Evolutionary conservation across 2,329 filamentous ascomycete species (phyloP).

Genomic region (Aspergillus awamori): DNA sequence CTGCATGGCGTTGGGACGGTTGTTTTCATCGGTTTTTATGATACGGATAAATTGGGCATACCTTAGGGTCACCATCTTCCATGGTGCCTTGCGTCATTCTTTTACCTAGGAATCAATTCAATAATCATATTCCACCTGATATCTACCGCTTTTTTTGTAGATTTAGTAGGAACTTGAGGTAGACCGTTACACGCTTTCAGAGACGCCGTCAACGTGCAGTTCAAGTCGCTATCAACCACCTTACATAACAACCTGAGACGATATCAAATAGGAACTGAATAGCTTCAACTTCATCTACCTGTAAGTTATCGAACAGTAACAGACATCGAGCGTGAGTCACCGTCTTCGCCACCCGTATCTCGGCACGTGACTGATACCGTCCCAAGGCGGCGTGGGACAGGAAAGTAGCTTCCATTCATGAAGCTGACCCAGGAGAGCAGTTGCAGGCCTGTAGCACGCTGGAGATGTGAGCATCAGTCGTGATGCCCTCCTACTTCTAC

Average conservation of each 20-base stretch:
- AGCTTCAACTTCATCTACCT: too few species aligned
- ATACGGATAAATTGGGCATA: constrained; percentile 27
- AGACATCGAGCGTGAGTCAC: not conserved
- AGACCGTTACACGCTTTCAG: not conserved
- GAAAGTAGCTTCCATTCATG: not conserved
- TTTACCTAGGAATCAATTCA: constrained; percentile 17
- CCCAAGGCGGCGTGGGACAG: constrained; percentile 1
- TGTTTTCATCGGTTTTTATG: constrained; percentile 26
- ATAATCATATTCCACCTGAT: not conserved
- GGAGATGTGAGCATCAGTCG: constrained; percentile 35
- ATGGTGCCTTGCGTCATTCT: constrained; percentile 24
- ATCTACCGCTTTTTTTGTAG: not conserved
- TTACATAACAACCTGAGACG: too few species aligned
- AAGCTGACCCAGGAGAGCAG: not conserved
- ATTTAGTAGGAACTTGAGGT: not conserved
- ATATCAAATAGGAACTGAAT: too few species aligned
- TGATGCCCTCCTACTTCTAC: constrained; percentile 66
- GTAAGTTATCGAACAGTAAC: not conserved
- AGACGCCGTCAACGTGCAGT: not conserved
- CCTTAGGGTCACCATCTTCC: constrained; percentile 25
- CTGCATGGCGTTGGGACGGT: constrained; percentile 44
- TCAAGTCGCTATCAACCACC: not conserved
- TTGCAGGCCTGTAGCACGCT: not conserved
- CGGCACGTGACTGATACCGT: constrained; percentile 14
- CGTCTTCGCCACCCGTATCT: not conserved